Percentiles rank a stretch among this genome's conserved stretches.
Conservation (phyloP, 2,329 filamentous ascomycete genomes). For the Hypoxylon sp. region DNA sequence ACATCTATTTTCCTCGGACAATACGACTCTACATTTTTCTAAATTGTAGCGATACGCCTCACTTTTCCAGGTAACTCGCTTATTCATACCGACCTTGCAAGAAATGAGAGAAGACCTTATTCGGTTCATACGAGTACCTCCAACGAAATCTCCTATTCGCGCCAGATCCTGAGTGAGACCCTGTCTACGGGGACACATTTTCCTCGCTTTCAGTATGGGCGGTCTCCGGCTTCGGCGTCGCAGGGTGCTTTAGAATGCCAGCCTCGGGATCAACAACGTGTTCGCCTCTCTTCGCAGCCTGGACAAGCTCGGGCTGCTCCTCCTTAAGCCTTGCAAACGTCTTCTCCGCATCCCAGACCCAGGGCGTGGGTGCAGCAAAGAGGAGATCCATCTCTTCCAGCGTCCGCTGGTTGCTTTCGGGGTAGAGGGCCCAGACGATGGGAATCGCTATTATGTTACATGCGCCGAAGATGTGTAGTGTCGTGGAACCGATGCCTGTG, state of each 20-base stretch:
- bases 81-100: background rate
- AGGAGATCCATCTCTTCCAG: slow-evolving; percentile 82
- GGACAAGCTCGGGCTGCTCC: slow-evolving; percentile 66
- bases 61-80: background rate
- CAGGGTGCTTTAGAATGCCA: slow-evolving; percentile 32
- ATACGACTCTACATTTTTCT: background rate
- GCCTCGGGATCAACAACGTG: slow-evolving; percentile 50
- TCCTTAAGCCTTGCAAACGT: slow-evolving; percentile 73
- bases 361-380: slow-evolving; percentile 75
- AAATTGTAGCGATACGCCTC: background rate
- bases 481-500: slow-evolving; percentile 73
- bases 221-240: slow-evolving; percentile 14
- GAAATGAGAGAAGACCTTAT: background rate
- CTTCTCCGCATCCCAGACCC: slow-evolving; percentile 78
- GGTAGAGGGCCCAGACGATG: slow-evolving; percentile 80
- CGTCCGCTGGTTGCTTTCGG: slow-evolving; percentile 79
- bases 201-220: slow-evolving; percentile 34
- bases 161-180: background rate
- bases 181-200: slow-evolving; percentile 12
- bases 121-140: background rate
- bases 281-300: slow-evolving; percentile 51
- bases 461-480: slow-evolving; percentile 79
- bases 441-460: slow-evolving; percentile 75
- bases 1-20: background rate
- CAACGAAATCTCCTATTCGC: background rate